Conservation (phyloP, 2,329 filamentous ascomycete species). For the Rachicladosporium sp. region DNA sequence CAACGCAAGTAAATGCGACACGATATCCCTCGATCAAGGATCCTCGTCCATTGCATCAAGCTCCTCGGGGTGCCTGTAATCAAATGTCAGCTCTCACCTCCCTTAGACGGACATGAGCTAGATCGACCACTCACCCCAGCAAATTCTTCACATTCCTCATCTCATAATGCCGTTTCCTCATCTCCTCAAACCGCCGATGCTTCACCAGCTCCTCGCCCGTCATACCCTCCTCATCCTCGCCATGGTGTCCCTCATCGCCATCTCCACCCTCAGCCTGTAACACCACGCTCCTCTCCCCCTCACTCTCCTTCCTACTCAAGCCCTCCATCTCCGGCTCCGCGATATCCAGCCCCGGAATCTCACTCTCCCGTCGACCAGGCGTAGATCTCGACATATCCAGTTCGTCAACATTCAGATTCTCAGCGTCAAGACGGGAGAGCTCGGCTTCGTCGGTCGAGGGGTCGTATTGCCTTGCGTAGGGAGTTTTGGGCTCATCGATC, state of each 20-base stretch:
- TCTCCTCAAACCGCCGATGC: slow-evolving; percentile 79
- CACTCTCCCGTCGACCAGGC: slow-evolving; percentile 44
- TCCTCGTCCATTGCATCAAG: slow-evolving; percentile 4
- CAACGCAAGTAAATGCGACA: slow-evolving; percentile 3
- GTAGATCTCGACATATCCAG: slow-evolving; percentile 41
- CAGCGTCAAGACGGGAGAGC: slow-evolving; percentile 50
- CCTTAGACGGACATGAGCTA: no score
- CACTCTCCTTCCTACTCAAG: slow-evolving; percentile 21
- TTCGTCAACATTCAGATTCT: slow-evolving; percentile 58
- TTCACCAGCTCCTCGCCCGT: slow-evolving; percentile 69
- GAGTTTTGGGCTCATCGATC: slow-evolving; percentile 96
- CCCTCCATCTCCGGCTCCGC: slow-evolving; percentile 68
- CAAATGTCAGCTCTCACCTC: no score
- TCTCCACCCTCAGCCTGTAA: slow-evolving; percentile 45
- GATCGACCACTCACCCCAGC: slow-evolving; percentile 56
- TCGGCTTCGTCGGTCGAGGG: slow-evolving; percentile 80
- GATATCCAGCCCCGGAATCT: slow-evolving; percentile 84
- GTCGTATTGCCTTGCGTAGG: slow-evolving; percentile 86
- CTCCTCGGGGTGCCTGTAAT: slow-evolving; percentile 5
- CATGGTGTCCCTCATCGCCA: slow-evolving; percentile 39
- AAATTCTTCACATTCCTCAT: slow-evolving; percentile 90
- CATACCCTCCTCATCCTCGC: slow-evolving; percentile 43
- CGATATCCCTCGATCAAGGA: background rate
- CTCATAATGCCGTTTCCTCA: slow-evolving; percentile 95
- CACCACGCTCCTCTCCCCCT: slow-evolving; percentile 64